Percentiles rank a stretch among this genome's conserved stretches.
phyloP scores from a whole-genome alignment of 208 protist species.

The Leishmania martiniquensis region DNA sequence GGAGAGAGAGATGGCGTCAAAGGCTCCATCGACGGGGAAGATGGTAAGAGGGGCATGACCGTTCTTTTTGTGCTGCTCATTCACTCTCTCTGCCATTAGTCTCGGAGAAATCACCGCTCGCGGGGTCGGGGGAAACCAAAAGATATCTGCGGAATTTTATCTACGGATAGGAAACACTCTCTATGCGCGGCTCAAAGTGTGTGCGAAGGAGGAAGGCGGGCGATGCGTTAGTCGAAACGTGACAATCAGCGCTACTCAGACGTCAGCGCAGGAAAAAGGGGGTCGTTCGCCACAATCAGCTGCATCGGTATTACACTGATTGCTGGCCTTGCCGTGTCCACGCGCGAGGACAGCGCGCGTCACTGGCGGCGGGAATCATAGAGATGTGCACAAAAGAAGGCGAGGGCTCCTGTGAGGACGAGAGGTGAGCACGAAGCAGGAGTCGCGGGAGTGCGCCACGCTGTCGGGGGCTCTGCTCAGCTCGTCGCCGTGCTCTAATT shows the following conservation, averaged over 20 bases:
- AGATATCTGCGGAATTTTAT: not conserved
- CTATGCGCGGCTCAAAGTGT: not conserved
- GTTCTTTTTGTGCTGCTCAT: no score
- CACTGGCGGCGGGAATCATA: not conserved
- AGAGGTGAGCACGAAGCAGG: not conserved
- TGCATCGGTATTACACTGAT: not conserved
- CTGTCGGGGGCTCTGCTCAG: not conserved
- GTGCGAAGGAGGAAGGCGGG: not conserved
- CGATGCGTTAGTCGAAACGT: not conserved
- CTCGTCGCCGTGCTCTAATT: not conserved
- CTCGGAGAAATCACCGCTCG: not conserved
- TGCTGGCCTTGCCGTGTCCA: no score
- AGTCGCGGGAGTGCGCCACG: not conserved
- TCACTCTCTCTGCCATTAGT: not conserved
- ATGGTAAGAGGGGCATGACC: not conserved
- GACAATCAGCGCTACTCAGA: no score
- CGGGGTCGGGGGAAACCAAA: not conserved
- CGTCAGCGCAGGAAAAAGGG: not conserved
- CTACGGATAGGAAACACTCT: not conserved
- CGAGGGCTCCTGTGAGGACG: not conserved
- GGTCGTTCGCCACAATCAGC: not conserved
- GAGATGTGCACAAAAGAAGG: not conserved
- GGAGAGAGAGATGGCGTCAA: not conserved
- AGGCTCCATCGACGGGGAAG: not conserved
- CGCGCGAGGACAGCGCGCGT: not conserved